phyloP scores from a whole-genome alignment of 1,284 basidiomycete species.

The Ceratobasidium sp. region DNA sequence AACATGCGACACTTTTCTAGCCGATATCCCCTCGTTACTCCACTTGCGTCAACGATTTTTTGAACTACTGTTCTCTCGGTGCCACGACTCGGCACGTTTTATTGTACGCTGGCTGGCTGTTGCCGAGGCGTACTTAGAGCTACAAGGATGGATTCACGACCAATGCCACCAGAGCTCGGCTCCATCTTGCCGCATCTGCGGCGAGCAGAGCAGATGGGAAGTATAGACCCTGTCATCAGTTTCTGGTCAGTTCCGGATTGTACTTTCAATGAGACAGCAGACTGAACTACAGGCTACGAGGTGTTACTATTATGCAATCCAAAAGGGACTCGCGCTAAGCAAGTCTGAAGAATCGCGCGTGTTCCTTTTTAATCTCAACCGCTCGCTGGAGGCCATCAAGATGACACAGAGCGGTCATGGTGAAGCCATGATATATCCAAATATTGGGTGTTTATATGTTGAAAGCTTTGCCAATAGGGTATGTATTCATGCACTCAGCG shows the following conservation, averaged over 20 bases:
- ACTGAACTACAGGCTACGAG: slow-evolving; percentile 5
- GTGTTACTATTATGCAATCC: slow-evolving; percentile 44
- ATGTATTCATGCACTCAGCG: background rate
- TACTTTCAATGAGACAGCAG: background rate
- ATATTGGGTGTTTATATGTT: slow-evolving; percentile 48
- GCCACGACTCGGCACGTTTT: too few species aligned
- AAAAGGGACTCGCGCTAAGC: slow-evolving; percentile 34
- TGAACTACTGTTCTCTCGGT: too few species aligned
- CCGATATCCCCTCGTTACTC: too few species aligned
- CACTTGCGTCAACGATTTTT: too few species aligned
- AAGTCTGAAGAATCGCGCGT: slow-evolving; percentile 20
- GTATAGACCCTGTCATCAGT: slow-evolving; percentile 51
- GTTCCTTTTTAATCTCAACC: slow-evolving; percentile 36
- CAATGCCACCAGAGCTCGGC: slow-evolving; percentile 48
- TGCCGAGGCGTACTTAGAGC: too few species aligned
- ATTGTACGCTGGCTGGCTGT: too few species aligned
- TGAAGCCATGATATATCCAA: slow-evolving; percentile 44
- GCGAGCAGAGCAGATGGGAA: slow-evolving; percentile 49
- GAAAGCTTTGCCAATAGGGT: slow-evolving; percentile 47
- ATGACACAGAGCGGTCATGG: slow-evolving; percentile 30
- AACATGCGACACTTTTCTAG: too few species aligned
- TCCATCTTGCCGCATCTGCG: slow-evolving; percentile 49
- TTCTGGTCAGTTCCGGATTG: slow-evolving; percentile 35
- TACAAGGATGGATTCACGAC: slow-evolving; percentile 20
- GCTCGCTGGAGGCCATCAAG: slow-evolving; percentile 46